Base-by-base conservation (phyloP, 1,284 basidiomycete species). In the Puccinia brachypodii region DNA sequence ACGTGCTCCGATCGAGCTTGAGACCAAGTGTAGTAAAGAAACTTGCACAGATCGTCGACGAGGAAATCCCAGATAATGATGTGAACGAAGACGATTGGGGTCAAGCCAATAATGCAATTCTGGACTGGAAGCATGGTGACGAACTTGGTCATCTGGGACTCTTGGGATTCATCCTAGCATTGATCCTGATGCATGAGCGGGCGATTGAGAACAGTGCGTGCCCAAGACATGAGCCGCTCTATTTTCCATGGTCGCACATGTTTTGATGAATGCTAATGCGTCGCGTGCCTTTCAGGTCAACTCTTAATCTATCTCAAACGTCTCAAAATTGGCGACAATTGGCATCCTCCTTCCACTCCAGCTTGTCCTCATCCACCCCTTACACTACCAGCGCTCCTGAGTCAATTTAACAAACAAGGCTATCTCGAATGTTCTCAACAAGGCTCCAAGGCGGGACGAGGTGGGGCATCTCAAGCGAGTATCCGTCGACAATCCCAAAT, bases 151-250 rank as follows among this genome's bases (percentile, higher is more conserved):
- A 75, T 31, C 16, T 75, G 13, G 80, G 80, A n/a, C 22, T 82
- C 14, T 53, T 82, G 47, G 44, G 60, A n/a, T 69, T 82, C 25
- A 68, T 82, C 38, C 44, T 82, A 13, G 62, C 80, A 19, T 71
- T 82, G n/a, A 82, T 82, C 36, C 47, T 82, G 31, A 82, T 74
- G 62, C 72, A 82, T 69, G 72, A 47, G 22, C 72, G 73, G 38
- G 8, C 80, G 25, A 76, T 82, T 56, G 80, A 76, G 11, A 76
- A 82, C 36, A 42, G 80, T 82, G 22, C 16, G 80, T 72, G 7
- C 31, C 42, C 22, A 22, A 3, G 33, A 40, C 6, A 38, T 44
- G 31, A 36, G n/a, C 7, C 36, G 22, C 36, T 2, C 36, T 64
- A 2, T 40, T 40, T 7, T 22, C 36, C 16, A 3, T 3, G 6